Evolutionary conservation across 2,329 filamentous ascomycete species (phyloP).

Genomic region (Aspergillus aculeatinus): DNA sequence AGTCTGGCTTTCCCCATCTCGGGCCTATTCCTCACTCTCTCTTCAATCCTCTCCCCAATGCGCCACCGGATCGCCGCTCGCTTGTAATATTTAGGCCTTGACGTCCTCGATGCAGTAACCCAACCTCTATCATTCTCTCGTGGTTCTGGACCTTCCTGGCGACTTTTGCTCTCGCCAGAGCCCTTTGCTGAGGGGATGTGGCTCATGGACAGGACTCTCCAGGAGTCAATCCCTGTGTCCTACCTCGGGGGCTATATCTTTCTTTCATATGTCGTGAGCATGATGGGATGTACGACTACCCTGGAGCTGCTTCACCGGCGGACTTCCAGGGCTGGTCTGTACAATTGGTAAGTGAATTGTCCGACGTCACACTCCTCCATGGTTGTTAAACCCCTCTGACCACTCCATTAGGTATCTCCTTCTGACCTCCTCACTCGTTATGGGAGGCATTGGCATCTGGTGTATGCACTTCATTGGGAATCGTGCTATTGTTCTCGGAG

Average conservation of each 20-base stretch:
- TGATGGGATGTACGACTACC: slow-evolving; percentile 73
- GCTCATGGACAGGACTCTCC: slow-evolving; percentile 9
- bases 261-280: slow-evolving; percentile 68
- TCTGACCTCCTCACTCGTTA: slow-evolving; percentile 63
- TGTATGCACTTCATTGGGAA: slow-evolving; percentile 85
- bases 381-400: neutral
- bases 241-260: slow-evolving; percentile 63
- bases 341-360: slow-evolving; percentile 61
- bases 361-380: no score
- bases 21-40: slow-evolving; percentile 1
- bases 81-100: neutral
- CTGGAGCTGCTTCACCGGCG: slow-evolving; percentile 78
- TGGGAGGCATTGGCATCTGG: slow-evolving; percentile 75
- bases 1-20: neutral
- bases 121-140: neutral
- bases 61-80: neutral
- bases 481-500: slow-evolving; percentile 68
- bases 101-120: slow-evolving; percentile 1
- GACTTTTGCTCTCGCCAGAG: neutral
- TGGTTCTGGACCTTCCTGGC: neutral
- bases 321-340: slow-evolving; percentile 65
- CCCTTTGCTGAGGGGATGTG: slow-evolving; percentile 21
- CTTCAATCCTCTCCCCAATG: neutral
- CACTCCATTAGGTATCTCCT: slow-evolving; percentile 57
- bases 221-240: slow-evolving; percentile 17